Percentiles rank a stretch among this genome's conserved stretches.
phyloP scores from a whole-genome alignment of 257 asterid genomes.

The Perilla frutescens region DNA sequence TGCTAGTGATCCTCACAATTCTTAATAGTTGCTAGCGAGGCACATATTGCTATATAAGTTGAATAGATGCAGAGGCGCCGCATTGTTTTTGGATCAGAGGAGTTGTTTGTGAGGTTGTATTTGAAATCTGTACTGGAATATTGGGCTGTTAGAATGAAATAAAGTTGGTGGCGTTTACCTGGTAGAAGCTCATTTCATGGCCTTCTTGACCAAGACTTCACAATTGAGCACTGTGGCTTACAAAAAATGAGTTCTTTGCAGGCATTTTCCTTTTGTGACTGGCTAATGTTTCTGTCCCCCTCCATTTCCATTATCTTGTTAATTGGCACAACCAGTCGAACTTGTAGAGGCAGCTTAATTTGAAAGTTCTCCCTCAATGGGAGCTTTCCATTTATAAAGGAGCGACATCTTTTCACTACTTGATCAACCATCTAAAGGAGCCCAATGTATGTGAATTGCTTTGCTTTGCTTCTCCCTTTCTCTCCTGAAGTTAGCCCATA shows the following conservation, averaged over 20 bases:
- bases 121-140: constrained; percentile 8
- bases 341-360: constrained; percentile 2
- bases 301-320: background rate
- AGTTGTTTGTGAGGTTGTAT: background rate
- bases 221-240: background rate
- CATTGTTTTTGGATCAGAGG: constrained; percentile 6
- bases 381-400: background rate
- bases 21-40: background rate
- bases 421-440: constrained; percentile 13
- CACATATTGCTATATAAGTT: background rate
- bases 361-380: background rate
- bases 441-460: constrained; percentile 3
- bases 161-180: background rate
- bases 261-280: constrained; percentile 2
- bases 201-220: constrained; percentile 12
- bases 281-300: background rate
- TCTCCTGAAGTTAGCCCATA: background rate
- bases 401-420: background rate
- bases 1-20: background rate
- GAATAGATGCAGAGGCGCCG: background rate
- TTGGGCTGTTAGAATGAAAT: constrained; percentile 4
- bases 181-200: constrained; percentile 11
- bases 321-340: constrained; percentile 7
- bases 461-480: background rate
- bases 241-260: constrained; percentile 4